A percentile compares a stretch with the other conserved stretches of the same genome.
Conservation (phyloP, 208 protist genomes). For the Crithidia bombi region DNA sequence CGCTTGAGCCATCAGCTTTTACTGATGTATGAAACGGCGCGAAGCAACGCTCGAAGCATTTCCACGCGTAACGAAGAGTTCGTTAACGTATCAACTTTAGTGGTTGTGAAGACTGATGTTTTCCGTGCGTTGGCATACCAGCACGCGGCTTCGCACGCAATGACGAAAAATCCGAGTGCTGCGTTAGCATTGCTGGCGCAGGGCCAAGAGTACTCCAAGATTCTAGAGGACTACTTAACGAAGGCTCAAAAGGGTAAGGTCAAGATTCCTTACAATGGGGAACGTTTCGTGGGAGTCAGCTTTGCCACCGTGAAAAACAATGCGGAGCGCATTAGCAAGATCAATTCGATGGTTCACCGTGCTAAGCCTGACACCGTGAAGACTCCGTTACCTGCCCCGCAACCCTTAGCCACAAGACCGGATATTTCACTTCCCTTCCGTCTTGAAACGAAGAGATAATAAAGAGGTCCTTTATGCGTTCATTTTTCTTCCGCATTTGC, state of each 20-base stretch:
- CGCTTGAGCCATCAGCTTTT: conserved; percentile 61
- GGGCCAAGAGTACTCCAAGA: conserved; percentile 31
- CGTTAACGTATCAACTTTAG: conserved; percentile 35
- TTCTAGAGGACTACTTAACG: conserved; percentile 36
- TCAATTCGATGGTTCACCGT: conserved; percentile 69
- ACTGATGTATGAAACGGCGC: conserved; percentile 51
- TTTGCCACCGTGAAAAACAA: conserved; percentile 39
- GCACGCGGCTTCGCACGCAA: conserved; percentile 46
- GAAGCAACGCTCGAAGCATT: conserved; percentile 22
- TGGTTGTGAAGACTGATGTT: conserved; percentile 53
- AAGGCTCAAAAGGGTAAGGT: conserved; percentile 41
- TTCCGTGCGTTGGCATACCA: conserved; percentile 52
- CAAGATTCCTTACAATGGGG: conserved; percentile 41
- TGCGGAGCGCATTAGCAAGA: conserved; percentile 45
- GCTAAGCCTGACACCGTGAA: conserved; percentile 34
- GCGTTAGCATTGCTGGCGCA: conserved; percentile 40
- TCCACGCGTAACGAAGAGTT: conserved; percentile 38
- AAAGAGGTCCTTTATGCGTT: neutral
- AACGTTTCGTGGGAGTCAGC: conserved; percentile 46
- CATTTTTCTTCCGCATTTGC: neutral
- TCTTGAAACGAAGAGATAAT: conserved; percentile 15
- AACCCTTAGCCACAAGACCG: conserved; percentile 31
- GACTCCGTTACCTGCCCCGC: conserved; percentile 30
- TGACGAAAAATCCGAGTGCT: conserved; percentile 46
- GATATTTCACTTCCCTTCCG: conserved; percentile 30